Percentiles rank a stretch among this genome's conserved stretches.
These are phyloP conservation scores for Penicillium glabrum DNA, from an alignment of 2,329 filamentous ascomycete species.

Conservation along the genomic window DNA sequence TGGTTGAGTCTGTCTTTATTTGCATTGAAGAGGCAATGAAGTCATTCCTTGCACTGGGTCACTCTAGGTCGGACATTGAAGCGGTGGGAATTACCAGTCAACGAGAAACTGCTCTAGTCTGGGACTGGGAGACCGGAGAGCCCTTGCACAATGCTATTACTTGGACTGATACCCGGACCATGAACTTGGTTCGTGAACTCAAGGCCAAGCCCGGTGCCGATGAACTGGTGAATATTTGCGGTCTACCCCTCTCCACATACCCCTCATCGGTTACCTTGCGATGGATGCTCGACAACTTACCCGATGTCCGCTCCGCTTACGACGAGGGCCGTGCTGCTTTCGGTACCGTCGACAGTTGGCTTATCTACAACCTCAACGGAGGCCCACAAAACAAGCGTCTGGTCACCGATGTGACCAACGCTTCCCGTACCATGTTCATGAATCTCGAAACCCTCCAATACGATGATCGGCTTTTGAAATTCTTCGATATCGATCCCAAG, in stretches of 20 bases:
- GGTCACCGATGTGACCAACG: conserved; percentile 85
- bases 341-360: conserved; percentile 85
- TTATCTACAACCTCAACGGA: conserved; percentile 79
- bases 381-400: conserved; percentile 66
- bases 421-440: conserved; percentile 93
- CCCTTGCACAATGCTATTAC: conserved; percentile 82
- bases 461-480: conserved; percentile 71
- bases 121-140: conserved; percentile 78
- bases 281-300: conserved; percentile 75
- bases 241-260: conserved; percentile 83
- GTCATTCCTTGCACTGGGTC: conserved; percentile 69
- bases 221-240: conserved; percentile 68
- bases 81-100: conserved; percentile 87
- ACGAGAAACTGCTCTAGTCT: conserved; percentile 82
- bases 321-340: conserved; percentile 75
- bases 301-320: conserved; percentile 70
- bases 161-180: conserved; percentile 85
- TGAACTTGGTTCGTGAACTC: conserved; percentile 72
- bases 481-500: conserved; percentile 72
- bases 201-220: conserved; percentile 68
- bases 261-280: conserved; percentile 81
- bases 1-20: conserved; percentile 71
- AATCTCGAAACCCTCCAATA: conserved; percentile 79
- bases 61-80: conserved; percentile 66
- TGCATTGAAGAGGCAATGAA: conserved; percentile 77